Evolutionary conservation across 2,329 filamentous ascomycete genomes (phyloP).

Genomic region (Cladophialophora psammophila): DNA sequence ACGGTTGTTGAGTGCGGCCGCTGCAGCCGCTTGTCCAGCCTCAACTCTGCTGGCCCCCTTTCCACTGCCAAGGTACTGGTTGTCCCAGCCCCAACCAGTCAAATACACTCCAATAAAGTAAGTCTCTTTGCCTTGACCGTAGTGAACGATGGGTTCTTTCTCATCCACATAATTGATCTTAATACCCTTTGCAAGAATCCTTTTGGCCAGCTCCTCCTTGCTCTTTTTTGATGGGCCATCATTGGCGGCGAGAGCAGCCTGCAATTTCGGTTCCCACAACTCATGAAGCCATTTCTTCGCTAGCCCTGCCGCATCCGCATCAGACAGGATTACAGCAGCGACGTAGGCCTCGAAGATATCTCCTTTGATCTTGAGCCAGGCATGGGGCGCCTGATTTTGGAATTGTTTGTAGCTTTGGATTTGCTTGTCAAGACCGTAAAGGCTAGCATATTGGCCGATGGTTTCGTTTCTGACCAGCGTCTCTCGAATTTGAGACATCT

Average conservation of each 20-base stretch:
- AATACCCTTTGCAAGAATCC: constrained; percentile 65
- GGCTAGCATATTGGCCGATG: constrained; percentile 70
- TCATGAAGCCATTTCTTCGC: constrained; percentile 75
- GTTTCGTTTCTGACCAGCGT: constrained; percentile 81
- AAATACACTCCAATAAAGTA: constrained; percentile 57
- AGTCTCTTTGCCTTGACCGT: constrained; percentile 48
- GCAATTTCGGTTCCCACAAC: constrained; percentile 74
- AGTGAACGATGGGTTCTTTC: constrained; percentile 44
- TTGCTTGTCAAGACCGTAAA: constrained; percentile 74
- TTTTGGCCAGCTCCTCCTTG: constrained; percentile 62
- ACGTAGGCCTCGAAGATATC: constrained; percentile 94
- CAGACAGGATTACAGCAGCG: constrained; percentile 75
- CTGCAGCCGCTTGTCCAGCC: constrained; percentile 56
- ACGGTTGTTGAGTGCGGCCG: constrained; percentile 49
- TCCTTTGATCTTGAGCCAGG: constrained; percentile 72
- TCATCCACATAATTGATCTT: constrained; percentile 66
- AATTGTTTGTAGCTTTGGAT: constrained; percentile 62
- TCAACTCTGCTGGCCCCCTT: constrained; percentile 53
- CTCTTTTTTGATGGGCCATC: constrained; percentile 47
- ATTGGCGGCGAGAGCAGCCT: constrained; percentile 43
- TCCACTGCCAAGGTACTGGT: constrained; percentile 55
- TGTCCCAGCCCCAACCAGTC: constrained; percentile 56
- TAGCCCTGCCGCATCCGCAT: constrained; percentile 65
- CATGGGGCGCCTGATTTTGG: constrained; percentile 49
- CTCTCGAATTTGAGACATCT: constrained; percentile 78